Evolutionary conservation across 2,329 filamentous ascomycete species (phyloP).

Genomic region (Calonectria fujianensis): DNA sequence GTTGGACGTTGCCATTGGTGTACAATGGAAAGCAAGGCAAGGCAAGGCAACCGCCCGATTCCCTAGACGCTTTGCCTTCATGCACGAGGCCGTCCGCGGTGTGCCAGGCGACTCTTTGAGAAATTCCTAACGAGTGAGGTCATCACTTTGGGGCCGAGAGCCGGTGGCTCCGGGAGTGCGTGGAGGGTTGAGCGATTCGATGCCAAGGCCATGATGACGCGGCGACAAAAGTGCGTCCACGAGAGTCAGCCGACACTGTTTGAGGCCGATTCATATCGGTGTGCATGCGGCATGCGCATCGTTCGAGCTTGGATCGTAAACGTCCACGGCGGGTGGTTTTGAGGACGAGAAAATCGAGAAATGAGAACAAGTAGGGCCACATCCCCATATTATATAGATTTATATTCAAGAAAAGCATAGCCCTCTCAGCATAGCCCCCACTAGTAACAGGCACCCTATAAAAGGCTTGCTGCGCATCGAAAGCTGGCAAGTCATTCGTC

Average conservation of each 20-base stretch:
- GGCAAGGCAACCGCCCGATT: conserved; percentile 1
- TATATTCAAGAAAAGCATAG: neutral
- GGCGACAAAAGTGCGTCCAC: too few species aligned
- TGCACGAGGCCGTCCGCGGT: neutral
- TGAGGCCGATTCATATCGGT: neutral
- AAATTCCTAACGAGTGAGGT: too few species aligned
- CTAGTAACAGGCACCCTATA: neutral
- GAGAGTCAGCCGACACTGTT: neutral
- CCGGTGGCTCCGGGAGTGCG: neutral
- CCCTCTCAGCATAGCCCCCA: neutral
- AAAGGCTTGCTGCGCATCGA: neutral
- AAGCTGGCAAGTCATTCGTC: neutral
- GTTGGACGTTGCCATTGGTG: neutral
- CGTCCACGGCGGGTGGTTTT: too few species aligned
- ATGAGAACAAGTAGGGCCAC: neutral
- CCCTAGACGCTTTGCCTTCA: neutral
- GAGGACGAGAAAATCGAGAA: neutral
- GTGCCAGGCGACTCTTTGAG: neutral
- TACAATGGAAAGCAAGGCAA: too few species aligned
- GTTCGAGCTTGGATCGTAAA: neutral
- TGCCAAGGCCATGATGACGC: neutral
- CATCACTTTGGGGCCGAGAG: neutral
- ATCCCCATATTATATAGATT: neutral
- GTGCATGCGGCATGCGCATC: neutral
- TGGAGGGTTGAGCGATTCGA: neutral